Evolutionary conservation across 2,329 filamentous ascomycete species (phyloP).

Genomic region (Exophiala aquamarina): DNA sequence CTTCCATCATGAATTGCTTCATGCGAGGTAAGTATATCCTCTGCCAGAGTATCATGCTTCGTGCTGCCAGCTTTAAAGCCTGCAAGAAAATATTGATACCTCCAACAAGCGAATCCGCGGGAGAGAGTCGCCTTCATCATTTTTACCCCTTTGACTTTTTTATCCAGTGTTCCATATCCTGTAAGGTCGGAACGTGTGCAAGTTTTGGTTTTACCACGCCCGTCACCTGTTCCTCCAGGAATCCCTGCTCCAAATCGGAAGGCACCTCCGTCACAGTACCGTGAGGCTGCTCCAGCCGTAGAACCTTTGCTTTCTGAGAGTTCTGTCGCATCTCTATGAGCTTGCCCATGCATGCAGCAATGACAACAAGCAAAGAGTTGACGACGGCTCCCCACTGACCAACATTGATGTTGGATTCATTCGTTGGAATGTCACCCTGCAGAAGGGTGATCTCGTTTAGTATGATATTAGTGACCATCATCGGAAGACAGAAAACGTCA

Average conservation of each 20-base stretch:
- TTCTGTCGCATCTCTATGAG: slow-evolving; percentile 16
- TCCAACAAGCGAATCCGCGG: no score
- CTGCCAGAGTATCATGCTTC: no score
- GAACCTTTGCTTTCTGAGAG: slow-evolving; percentile 12
- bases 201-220: slow-evolving; percentile 23
- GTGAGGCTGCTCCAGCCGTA: not conserved
- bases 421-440: slow-evolving; percentile 23
- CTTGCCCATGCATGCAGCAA: slow-evolving; percentile 29
- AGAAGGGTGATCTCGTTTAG: slow-evolving; percentile 30
- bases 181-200: slow-evolving; percentile 20
- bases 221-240: slow-evolving; percentile 6
- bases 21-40: no score
- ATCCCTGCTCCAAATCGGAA: slow-evolving; percentile 5
- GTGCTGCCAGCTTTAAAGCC: no score
- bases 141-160: slow-evolving; percentile 3
- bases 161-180: slow-evolving; percentile 17
- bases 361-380: slow-evolving; percentile 26
- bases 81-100: no score
- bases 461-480: slow-evolving; percentile 30
- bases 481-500: slow-evolving; percentile 26
- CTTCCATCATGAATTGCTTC: no score
- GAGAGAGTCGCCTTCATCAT: no score
- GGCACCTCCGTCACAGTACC: not conserved
- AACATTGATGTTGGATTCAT: slow-evolving; percentile 28
- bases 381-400: slow-evolving; percentile 32